Conservation (phyloP, 306 rosid species). For the Ormosia emarginata region DNA sequence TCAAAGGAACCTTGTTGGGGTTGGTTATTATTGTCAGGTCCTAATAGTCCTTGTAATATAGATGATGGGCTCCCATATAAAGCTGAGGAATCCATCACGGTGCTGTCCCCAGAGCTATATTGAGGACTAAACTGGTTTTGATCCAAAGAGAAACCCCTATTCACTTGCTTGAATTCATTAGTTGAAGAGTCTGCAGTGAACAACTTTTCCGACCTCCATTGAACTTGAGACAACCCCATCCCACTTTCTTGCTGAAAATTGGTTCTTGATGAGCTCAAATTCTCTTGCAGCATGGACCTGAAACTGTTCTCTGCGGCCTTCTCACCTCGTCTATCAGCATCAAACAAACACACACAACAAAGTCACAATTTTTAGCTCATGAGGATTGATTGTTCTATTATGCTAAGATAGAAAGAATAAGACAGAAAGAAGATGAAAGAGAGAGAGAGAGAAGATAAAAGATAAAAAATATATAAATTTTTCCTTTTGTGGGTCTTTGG, state of each 20-base stretch:
- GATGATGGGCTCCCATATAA: constrained; percentile 59
- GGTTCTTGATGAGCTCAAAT: constrained; percentile 44
- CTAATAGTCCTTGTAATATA: constrained; percentile 71
- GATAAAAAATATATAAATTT: too few relatives aligned
- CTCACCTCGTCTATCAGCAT: constrained; percentile 43
- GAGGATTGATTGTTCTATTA: background rate
- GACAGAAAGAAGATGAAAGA: background rate
- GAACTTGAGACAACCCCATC: constrained; percentile 51
- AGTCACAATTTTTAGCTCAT: background rate
- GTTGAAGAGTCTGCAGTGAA: constrained; percentile 46
- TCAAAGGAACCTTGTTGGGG: constrained; percentile 40
- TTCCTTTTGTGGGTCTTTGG: background rate
- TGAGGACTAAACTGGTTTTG: constrained; percentile 72
- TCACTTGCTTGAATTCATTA: constrained; percentile 47
- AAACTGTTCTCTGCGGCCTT: constrained; percentile 60
- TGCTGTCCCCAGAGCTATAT: constrained; percentile 65
- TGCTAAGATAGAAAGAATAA: background rate
- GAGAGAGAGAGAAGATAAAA: background rate
- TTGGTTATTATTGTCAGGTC: constrained; percentile 33
- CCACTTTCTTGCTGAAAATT: constrained; percentile 65
- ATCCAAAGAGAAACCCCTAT: constrained; percentile 66
- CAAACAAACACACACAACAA: constrained; percentile 9
- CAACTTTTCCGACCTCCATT: constrained; percentile 65
- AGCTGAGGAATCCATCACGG: constrained; percentile 49
- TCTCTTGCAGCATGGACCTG: constrained; percentile 69